A percentile compares a stretch with the other conserved stretches of the same genome.
Evolutionary conservation across 2,329 filamentous ascomycete species (phyloP).

Genomic region (Aspergillus versicolor): DNA sequence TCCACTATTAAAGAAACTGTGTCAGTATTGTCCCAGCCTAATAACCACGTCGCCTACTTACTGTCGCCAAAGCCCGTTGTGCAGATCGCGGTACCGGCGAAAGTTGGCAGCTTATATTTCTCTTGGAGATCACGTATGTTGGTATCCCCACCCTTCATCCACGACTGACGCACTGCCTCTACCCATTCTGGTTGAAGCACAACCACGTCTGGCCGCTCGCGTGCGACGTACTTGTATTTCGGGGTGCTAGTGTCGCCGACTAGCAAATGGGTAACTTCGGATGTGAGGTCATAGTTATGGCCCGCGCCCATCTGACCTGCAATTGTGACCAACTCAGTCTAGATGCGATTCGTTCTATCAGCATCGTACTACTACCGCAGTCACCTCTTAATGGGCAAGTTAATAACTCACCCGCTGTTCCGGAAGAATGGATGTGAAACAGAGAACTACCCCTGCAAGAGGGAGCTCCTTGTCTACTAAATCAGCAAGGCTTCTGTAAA

Average conservation of each 20-base stretch:
- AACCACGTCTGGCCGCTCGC: conserved; percentile 79
- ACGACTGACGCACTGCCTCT: conserved; percentile 72
- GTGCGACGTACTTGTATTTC: conserved; percentile 95
- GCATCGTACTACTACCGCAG: neutral
- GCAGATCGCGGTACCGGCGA: conserved; percentile 60
- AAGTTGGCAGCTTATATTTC: conserved; percentile 47
- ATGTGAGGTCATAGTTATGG: conserved; percentile 90
- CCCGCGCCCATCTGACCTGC: conserved; percentile 79
- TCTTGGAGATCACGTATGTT: conserved; percentile 69
- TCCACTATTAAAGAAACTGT: conserved; percentile 45
- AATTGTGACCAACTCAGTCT: conserved; percentile 43
- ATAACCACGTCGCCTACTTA: conserved; percentile 34
- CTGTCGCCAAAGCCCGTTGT: conserved; percentile 69
- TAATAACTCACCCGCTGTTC: conserved; percentile 65
- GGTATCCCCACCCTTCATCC: conserved; percentile 76
- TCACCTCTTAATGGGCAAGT: neutral
- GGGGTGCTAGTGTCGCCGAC: conserved; percentile 85
- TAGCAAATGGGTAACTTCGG: conserved; percentile 90
- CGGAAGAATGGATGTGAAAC: conserved; percentile 80
- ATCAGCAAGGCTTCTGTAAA: conserved; percentile 18
- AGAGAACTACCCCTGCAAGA: conserved; percentile 72
- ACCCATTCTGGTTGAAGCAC: conserved; percentile 84
- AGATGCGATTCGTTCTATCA: neutral
- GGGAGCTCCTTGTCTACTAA: conserved; percentile 58
- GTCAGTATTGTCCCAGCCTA: neutral